Evolutionary conservation across 2,329 filamentous ascomycete species (phyloP).

Genomic region (Lecanicillium sp.): DNA sequence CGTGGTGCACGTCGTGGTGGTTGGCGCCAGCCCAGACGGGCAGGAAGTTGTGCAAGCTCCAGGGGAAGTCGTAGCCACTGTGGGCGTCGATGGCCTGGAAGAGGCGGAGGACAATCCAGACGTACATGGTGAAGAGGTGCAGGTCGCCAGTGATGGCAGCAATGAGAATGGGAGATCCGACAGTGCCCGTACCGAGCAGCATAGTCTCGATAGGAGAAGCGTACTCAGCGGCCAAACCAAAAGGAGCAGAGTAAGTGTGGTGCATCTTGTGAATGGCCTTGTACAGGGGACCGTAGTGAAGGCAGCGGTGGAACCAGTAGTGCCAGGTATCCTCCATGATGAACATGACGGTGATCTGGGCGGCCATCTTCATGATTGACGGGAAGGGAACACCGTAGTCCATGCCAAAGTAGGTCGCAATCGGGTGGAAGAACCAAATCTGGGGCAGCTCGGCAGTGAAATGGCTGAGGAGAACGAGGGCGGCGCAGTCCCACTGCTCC

Average conservation of each 20-base stretch:
- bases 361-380: slow-evolving; percentile 71
- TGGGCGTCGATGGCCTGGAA: slow-evolving; percentile 98
- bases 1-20: slow-evolving; percentile 95
- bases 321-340: slow-evolving; percentile 96
- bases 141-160: slow-evolving; percentile 76
- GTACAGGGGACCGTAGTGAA: slow-evolving; percentile 95
- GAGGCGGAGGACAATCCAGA: slow-evolving; percentile 86
- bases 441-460: slow-evolving; percentile 97
- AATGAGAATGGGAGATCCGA: slow-evolving; percentile 77
- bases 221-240: slow-evolving; percentile 94
- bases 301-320: slow-evolving; percentile 88
- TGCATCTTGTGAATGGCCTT: slow-evolving; percentile 98
- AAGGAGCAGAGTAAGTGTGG: slow-evolving; percentile 96
- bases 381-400: slow-evolving; percentile 86
- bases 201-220: slow-evolving; percentile 96
- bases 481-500: slow-evolving; percentile 92
- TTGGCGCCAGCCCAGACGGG: slow-evolving; percentile 97
- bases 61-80: slow-evolving; percentile 97
- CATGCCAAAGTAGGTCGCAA: slow-evolving; percentile 89
- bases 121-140: slow-evolving; percentile 95
- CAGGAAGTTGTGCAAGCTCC: slow-evolving; percentile 89
- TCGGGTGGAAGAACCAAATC: slow-evolving; percentile 98
- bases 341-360: slow-evolving; percentile 91
- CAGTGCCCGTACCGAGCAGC: slow-evolving; percentile 80
- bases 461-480: slow-evolving; percentile 86